Evolutionary conservation across 2,329 filamentous ascomycete species (phyloP).

Genomic region (Monosporascus sp.): DNA sequence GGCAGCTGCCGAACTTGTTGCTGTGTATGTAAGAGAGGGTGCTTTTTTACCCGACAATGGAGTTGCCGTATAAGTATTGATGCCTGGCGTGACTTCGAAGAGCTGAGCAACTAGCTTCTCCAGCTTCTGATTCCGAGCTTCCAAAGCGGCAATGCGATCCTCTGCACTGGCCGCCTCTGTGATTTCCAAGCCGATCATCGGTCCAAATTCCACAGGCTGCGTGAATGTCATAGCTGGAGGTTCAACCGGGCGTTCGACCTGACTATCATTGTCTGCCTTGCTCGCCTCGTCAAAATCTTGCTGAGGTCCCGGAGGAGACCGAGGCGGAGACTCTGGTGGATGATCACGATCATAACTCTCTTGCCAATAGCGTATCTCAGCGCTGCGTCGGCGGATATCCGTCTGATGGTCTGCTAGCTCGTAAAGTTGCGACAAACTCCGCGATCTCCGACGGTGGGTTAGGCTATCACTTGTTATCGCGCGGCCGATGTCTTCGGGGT

Average conservation of each 20-base stretch:
- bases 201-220: slow-evolving; percentile 52
- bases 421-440: slow-evolving; percentile 53
- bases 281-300: slow-evolving; percentile 24
- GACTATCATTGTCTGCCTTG: slow-evolving; percentile 26
- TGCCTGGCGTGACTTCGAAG: slow-evolving; percentile 40
- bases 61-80: slow-evolving; percentile 27
- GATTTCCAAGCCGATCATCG: slow-evolving; percentile 50
- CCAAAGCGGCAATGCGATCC: slow-evolving; percentile 45
- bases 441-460: slow-evolving; percentile 48
- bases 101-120: slow-evolving; percentile 49
- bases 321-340: no score
- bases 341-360: slow-evolving; percentile 49
- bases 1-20: slow-evolving; percentile 19
- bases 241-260: slow-evolving; percentile 27
- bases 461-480: slow-evolving; percentile 54
- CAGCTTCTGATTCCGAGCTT: slow-evolving; percentile 46
- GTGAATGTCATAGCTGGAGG: slow-evolving; percentile 32
- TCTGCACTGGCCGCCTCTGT: slow-evolving; percentile 51
- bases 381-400: slow-evolving; percentile 48
- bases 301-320: slow-evolving; percentile 3
- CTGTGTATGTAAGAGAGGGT: slow-evolving; percentile 20
- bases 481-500: slow-evolving; percentile 54
- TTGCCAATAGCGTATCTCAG: slow-evolving; percentile 61
- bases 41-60: slow-evolving; percentile 16
- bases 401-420: slow-evolving; percentile 30